Percentiles rank a stretch among this genome's conserved stretches.
Conservation (phyloP, 2,329 filamentous ascomycete genomes). For the Thelonectria blattea region DNA sequence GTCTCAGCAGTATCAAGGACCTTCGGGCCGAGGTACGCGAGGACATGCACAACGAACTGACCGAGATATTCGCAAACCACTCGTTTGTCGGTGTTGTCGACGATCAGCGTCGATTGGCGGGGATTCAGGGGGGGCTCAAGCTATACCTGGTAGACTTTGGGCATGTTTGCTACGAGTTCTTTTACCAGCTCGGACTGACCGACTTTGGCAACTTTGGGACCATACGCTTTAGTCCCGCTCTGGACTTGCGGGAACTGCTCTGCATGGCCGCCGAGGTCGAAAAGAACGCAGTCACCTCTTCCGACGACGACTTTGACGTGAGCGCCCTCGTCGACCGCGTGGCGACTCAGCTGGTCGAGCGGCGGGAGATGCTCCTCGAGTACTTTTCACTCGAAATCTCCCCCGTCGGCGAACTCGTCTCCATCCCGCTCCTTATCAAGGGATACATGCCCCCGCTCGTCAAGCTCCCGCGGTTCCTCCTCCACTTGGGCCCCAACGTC, state of each 20-base stretch:
- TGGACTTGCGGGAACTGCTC: conserved; percentile 74
- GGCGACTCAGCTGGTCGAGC: conserved; percentile 70
- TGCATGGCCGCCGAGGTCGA: conserved; percentile 76
- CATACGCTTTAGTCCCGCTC: conserved; percentile 79
- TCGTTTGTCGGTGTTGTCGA: conserved; percentile 96
- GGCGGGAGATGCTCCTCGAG: conserved; percentile 85
- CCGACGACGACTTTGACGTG: conserved; percentile 68
- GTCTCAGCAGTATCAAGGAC: conserved; percentile 83
- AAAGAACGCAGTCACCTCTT: conserved; percentile 50
- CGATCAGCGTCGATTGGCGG: conserved; percentile 82
- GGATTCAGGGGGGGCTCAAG: conserved; percentile 91
- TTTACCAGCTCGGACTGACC: conserved; percentile 93
- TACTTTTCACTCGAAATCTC: conserved; percentile 91
- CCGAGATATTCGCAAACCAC: conserved; percentile 84
- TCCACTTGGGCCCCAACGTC: conserved; percentile 86
- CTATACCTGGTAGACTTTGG: conserved; percentile 94
- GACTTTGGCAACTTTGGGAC: conserved; percentile 95
- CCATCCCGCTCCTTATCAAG: conserved; percentile 84
- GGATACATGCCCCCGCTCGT: conserved; percentile 85
- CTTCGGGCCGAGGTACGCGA: conserved; percentile 82
- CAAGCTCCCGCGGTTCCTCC: conserved; percentile 87
- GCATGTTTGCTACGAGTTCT: conserved; percentile 83
- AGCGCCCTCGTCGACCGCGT: conserved; percentile 71
- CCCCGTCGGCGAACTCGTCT: conserved; percentile 74
- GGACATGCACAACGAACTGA: conserved; percentile 82